Evolutionary conservation across 305 asterid species (phyloP).

Genomic region (Caryopteris hybrid): DNA sequence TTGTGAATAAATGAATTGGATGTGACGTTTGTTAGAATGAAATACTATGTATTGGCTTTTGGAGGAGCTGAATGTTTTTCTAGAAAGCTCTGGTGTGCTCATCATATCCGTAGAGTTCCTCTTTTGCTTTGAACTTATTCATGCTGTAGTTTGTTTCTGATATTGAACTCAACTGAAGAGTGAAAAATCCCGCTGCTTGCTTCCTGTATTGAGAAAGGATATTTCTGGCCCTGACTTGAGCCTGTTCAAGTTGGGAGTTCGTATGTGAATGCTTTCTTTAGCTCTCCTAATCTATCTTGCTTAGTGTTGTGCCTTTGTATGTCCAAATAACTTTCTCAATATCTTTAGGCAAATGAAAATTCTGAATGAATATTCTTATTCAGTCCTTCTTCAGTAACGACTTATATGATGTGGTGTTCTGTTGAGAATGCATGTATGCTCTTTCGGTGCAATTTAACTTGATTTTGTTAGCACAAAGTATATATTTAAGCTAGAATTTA

Average conservation of each 20-base stretch:
- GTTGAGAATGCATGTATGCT: not conserved
- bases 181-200: too few relatives aligned
- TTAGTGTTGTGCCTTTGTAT: not conserved
- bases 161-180: too few relatives aligned
- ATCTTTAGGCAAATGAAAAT: not conserved
- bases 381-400: not conserved
- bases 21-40: conserved; percentile 16
- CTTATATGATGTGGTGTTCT: not conserved
- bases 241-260: not conserved
- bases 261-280: not conserved
- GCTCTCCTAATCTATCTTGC: not conserved
- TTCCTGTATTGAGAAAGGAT: too few relatives aligned
- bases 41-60: conserved; percentile 4
- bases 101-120: conserved; percentile 26
- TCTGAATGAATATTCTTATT: not conserved
- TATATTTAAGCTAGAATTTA: not conserved
- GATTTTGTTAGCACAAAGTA: not conserved
- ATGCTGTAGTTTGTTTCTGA: conserved; percentile 5
- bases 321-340: not conserved
- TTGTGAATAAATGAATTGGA: conserved; percentile 22
- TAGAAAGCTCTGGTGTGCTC: not conserved
- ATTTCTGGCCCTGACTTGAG: not conserved
- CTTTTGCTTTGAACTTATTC: conserved; percentile 20
- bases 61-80: not conserved
- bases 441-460: not conserved